These are phyloP conservation scores for Stemphylium vesicarium DNA, from an alignment of 2,329 filamentous ascomycete species.

Conservation along the genomic window DNA sequence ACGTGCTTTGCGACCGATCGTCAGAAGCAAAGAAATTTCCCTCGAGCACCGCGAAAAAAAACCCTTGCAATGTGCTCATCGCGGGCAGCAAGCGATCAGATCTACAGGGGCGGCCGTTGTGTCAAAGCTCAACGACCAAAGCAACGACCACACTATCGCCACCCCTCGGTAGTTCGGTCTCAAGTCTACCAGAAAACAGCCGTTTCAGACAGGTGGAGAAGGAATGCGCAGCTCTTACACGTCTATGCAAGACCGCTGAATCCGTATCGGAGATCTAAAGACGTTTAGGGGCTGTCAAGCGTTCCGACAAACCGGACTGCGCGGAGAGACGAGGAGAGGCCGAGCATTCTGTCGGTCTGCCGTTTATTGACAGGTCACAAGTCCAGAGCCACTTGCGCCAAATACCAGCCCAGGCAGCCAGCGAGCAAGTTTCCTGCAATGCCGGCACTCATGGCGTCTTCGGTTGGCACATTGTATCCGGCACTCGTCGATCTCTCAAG, in stretches of 20 bases:
- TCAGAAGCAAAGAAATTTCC: constrained; percentile 4
- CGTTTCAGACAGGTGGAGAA: constrained; percentile 33
- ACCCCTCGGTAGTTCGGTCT: constrained; percentile 21
- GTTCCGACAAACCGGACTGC: constrained; percentile 37
- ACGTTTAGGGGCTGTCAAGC: constrained; percentile 10
- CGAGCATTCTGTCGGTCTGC: constrained; percentile 20
- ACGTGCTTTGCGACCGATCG: constrained; percentile 7
- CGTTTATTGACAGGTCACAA: constrained; percentile 31
- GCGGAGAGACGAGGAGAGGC: constrained; percentile 35
- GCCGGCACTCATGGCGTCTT: background rate
- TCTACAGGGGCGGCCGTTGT: constrained; percentile 28
- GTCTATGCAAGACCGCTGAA: constrained; percentile 18
- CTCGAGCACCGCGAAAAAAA: constrained; percentile 5
- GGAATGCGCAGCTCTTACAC: constrained; percentile 23
- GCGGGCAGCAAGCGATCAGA: constrained; percentile 21
- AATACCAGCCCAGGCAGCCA: too few relatives aligned
- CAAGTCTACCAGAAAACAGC: constrained; percentile 9
- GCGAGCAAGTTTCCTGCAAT: too few relatives aligned
- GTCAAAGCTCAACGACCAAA: constrained; percentile 27
- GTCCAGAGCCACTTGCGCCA: constrained; percentile 5
- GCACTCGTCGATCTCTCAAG: background rate
- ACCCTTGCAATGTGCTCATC: constrained; percentile 16
- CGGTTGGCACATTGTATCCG: background rate
- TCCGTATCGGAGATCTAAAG: constrained; percentile 13
- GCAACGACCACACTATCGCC: constrained; percentile 22